A percentile compares a stretch with the other conserved stretches of the same genome.
These are phyloP conservation scores for Phytophthora sp. DNA, from an alignment of 352 stramenopile genomes.

Conservation along the genomic window DNA sequence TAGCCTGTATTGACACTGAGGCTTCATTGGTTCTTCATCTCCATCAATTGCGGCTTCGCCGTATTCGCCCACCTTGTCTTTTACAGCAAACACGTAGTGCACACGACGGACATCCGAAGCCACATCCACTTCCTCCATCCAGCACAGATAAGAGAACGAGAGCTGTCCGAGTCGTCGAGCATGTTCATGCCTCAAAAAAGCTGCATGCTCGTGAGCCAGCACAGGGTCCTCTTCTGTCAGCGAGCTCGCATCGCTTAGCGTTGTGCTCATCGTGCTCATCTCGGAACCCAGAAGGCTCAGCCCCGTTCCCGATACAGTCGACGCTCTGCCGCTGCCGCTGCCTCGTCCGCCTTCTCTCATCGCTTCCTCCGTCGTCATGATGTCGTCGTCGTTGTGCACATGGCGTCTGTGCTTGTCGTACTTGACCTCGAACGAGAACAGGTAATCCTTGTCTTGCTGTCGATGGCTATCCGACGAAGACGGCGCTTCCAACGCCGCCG, in stretches of 20 bases:
- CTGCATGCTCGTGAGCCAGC: constrained; percentile 37
- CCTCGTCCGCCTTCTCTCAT: constrained; percentile 10
- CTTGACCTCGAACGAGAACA: constrained; percentile 84
- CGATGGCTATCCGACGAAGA: constrained; percentile 40
- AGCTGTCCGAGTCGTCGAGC: constrained; percentile 49
- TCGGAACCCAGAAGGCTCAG: constrained; percentile 39
- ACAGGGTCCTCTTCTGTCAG: constrained; percentile 47
- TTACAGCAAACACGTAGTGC: constrained; percentile 68
- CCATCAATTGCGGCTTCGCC: constrained; percentile 26
- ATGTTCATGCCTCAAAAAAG: constrained; percentile 52
- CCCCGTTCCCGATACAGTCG: constrained; percentile 17
- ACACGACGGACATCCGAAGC: constrained; percentile 62
- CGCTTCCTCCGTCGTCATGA: constrained; percentile 9
- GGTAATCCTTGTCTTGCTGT: constrained; percentile 70
- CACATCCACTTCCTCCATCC: constrained; percentile 80
- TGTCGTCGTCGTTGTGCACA: constrained; percentile 5
- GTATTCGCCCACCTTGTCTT: constrained; percentile 33
- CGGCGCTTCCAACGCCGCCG: not conserved
- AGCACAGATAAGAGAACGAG: constrained; percentile 61
- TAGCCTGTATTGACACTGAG: constrained; percentile 26
- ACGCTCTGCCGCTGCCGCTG: constrained; percentile 13
- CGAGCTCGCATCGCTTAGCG: constrained; percentile 56
- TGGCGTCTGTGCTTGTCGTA: constrained; percentile 39
- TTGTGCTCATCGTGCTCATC: constrained; percentile 60
- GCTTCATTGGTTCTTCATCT: constrained; percentile 6